A percentile compares a stretch with the other conserved stretches of the same genome.
phyloP scores from a whole-genome alignment of 805 yeast species.

The Suhomyces canberraensis region DNA sequence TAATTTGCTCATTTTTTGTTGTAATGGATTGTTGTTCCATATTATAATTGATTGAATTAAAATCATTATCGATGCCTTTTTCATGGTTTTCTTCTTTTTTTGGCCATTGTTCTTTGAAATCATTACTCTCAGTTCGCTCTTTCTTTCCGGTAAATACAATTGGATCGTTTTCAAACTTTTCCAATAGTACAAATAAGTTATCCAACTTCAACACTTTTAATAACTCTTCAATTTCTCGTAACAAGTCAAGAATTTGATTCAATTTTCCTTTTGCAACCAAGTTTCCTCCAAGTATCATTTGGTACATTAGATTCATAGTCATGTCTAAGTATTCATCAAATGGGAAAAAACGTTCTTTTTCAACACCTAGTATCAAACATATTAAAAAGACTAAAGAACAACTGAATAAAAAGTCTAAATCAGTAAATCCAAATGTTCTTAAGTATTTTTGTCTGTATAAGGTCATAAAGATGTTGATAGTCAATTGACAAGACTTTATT shows the following conservation, averaged over 20 bases:
- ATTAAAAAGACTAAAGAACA: conserved; percentile 20
- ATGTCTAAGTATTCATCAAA: conserved; percentile 17
- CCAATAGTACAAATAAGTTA: not conserved
- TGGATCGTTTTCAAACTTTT: not conserved
- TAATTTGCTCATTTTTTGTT: too few relatives aligned
- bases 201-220: not conserved
- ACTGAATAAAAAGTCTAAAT: conserved; percentile 24
- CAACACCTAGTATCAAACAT: conserved; percentile 15
- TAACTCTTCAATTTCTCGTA: not conserved
- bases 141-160: not conserved
- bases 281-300: conserved; percentile 20
- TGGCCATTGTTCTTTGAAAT: too few relatives aligned
- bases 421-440: conserved; percentile 25
- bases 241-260: conserved; percentile 10
- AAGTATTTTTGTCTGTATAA: conserved; percentile 16
- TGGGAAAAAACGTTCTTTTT: conserved; percentile 7
- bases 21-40: too few relatives aligned
- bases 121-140: not conserved
- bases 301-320: conserved; percentile 16
- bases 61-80: too few relatives aligned
- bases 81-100: too few relatives aligned
- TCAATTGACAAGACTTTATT: conserved; percentile 19
- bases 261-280: conserved; percentile 20
- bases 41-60: too few relatives aligned
- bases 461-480: conserved; percentile 22